Base-by-base conservation (phyloP, 2,329 filamentous ascomycete species). In the Beauveria sp. region DNA sequence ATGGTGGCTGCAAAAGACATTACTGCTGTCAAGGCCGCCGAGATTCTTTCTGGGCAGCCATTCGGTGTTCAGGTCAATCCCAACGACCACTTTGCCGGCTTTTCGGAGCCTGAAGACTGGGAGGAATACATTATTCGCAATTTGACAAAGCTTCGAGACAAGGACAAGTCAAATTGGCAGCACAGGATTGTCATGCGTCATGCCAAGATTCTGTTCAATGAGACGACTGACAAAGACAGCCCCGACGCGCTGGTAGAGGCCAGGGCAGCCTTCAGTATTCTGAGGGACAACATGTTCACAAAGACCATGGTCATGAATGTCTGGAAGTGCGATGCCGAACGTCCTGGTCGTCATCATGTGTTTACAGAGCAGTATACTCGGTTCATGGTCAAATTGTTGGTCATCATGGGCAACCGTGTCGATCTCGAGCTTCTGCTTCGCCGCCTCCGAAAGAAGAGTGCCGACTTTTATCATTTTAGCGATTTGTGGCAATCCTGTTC, bases 261-360 rank as follows among this genome's bases (percentile, higher is more conserved):
- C 67, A 84, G 88, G 69, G 90, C 93, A 60, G 84, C 96, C 16
- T 93, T 91, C 55, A 82, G 85, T 59, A 89, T 96, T 48, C 88
- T 96, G 60, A 76, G 82, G 51, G 83, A 86, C 63, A 83, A 79
- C 64, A 86, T 86, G 83, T 93, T 96, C 67, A 96, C 93, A 45
- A 96, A 96, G 76, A 96, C 91, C 0, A 96, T 96, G 88, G 88
- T 90, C 1, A 87, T 96, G 73, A 93, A 96, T 70, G 91, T 97
- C 4, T 97, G 93, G 93, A 93, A 93, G 67, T 95, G 93, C 43
- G 93, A 96, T 66, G 87, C 90, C 52, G 93, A 97, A 69, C 80
- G 83, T 2, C 81, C 91, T 0, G 93, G 93, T 0, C 85, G 93
- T 20, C 93, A 97, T 72, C 95, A 96, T 69, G 91, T 96, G 43